phyloP scores from a whole-genome alignment of 2,329 filamentous ascomycete genomes.

The Fusarium coffeatum region DNA sequence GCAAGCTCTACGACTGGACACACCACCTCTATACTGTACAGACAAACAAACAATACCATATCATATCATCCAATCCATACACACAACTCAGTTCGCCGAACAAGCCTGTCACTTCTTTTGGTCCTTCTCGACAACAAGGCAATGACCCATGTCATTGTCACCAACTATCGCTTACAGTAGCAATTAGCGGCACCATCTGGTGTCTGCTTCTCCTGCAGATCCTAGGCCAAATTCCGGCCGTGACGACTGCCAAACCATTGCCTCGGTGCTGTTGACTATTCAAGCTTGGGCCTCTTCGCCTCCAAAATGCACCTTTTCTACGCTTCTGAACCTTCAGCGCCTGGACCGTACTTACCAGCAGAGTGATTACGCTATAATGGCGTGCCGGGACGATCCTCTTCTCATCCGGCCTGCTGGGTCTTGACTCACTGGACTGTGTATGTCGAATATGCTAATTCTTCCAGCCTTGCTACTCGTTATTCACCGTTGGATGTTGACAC shows the following conservation, averaged over 20 bases:
- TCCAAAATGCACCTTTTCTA: constrained; percentile 2
- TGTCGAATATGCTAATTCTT: background rate
- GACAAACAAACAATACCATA: constrained; percentile 12
- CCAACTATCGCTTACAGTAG: background rate
- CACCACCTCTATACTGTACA: constrained; percentile 8
- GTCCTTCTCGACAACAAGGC: constrained; percentile 2
- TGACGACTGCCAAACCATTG: constrained; percentile 32
- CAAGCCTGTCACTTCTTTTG: background rate
- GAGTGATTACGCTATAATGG: constrained; percentile 39
- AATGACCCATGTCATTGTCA: constrained; percentile 22
- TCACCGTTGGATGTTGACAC: background rate
- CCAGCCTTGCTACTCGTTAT: background rate
- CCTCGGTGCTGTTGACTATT: constrained; percentile 23
- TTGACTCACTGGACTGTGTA: background rate
- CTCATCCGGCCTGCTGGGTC: constrained; percentile 39
- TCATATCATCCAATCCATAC: constrained; percentile 6
- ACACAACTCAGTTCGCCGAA: background rate
- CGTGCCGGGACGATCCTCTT: constrained; percentile 40
- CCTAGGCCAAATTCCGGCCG: constrained; percentile 12
- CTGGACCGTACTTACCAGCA: constrained; percentile 28
- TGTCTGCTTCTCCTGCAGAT: constrained; percentile 21
- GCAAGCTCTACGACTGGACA: constrained; percentile 8
- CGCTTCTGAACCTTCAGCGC: constrained; percentile 5
- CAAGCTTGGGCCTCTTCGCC: constrained; percentile 20
- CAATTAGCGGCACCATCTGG: constrained; percentile 23